phyloP scores from a whole-genome alignment of 306 rosid genomes.

The Senna tora region DNA sequence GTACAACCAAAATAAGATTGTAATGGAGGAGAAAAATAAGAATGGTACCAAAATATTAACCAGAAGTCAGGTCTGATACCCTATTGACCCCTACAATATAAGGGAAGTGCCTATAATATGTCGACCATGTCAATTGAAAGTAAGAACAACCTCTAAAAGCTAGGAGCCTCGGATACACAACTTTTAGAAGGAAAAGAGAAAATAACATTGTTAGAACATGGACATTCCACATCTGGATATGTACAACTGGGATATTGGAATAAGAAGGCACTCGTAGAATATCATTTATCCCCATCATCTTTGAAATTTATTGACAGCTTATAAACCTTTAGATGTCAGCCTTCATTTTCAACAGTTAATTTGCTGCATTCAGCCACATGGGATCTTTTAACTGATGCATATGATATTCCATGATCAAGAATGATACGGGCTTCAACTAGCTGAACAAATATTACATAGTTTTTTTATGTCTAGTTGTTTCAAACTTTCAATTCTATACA shows the following conservation, averaged over 20 bases:
- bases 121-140: not conserved
- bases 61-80: not conserved
- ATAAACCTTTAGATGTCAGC: not conserved
- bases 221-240: not conserved
- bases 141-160: not conserved
- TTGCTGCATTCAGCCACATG: not conserved
- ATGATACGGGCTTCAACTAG: not conserved
- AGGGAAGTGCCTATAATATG: not conserved
- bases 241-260: not conserved
- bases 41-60: not conserved
- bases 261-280: not conserved
- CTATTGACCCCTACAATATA: not conserved
- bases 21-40: not conserved
- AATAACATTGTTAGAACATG: not conserved
- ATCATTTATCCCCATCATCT: not conserved
- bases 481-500: not conserved
- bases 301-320: not conserved
- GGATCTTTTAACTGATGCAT: too few relatives aligned
- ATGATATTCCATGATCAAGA: not conserved
- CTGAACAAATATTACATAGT: not conserved
- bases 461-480: not conserved
- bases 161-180: not conserved
- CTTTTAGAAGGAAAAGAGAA: not conserved
- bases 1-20: conserved; percentile 3
- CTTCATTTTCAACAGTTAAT: not conserved